Evolutionary conservation across 2,329 filamentous ascomycete species (phyloP), one percentile per base, ranked within the genome.

Genomic region (Colletotrichum euphorbiae): DNA sequence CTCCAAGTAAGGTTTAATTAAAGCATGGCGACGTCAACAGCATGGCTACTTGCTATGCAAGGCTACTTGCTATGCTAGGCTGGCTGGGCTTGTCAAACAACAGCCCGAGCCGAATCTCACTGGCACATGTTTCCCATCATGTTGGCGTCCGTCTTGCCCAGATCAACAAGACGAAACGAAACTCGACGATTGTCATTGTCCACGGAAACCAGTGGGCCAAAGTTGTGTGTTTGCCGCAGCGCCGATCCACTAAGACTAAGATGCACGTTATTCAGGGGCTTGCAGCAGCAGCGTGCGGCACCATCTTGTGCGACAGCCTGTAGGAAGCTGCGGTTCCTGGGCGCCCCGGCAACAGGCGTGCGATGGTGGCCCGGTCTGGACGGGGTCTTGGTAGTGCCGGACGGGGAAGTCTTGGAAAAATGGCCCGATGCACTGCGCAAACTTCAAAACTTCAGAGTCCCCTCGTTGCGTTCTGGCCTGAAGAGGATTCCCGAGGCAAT

Each of bases 81-180:
- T n/a, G 28, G 24, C 12, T 31, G 48, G 36, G 13, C 36, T 52
- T 52, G 48, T 52, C 48, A 38, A 54, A 54, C 33, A 40, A 36
- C 52, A 24, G 52, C 52, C 42, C 31, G 46, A 24, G 52, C 52
- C 42, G 40, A 46, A 57, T 58, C 61, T 36, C 45, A 62, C 40
- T 57, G 33, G 51, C 60, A 67, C 56, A 62, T 59, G 62, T 69
- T 64, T 55, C 21, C 42, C 42, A 38, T 67, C 67, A 42, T 67
- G 67, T 67, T 67, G 67, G 51, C 52, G 42, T 65, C 59, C 61
- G 61, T 40, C 67, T 61, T 45, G 21, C 61, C 42, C 28, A 42
- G 50, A 69, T 62, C 56, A 69, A 69, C 57, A 43, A 66, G 66
- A 66, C 48, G 54, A 69, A 67, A 69, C 67, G 52, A 69, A 69